phyloP scores from a whole-genome alignment of 2,329 filamentous ascomycete species.

The Fusarium sp. region DNA sequence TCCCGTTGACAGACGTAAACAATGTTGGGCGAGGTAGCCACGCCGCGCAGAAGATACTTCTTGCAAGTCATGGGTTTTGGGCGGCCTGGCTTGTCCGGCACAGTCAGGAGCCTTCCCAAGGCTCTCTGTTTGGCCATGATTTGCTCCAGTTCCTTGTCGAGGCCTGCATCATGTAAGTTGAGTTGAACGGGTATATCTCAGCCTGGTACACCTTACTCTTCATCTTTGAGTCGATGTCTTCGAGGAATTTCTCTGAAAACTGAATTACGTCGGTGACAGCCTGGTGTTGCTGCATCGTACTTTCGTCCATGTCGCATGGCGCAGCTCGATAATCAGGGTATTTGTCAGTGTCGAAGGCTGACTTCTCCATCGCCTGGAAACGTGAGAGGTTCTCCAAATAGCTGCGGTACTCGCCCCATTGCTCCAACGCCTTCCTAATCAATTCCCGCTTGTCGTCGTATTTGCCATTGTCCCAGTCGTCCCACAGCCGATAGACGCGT shows the following conservation, averaged over 20 bases:
- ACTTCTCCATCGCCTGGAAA: constrained; percentile 57
- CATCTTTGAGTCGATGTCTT: constrained; percentile 54
- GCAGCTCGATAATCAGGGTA: constrained; percentile 59
- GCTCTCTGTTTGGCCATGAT: constrained; percentile 56
- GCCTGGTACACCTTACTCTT: constrained; percentile 52
- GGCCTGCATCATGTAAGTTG: constrained; percentile 48
- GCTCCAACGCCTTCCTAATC: constrained; percentile 50
- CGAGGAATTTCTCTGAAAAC: constrained; percentile 53
- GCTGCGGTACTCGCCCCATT: constrained; percentile 52
- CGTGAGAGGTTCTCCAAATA: constrained; percentile 56
- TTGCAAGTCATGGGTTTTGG: constrained; percentile 59
- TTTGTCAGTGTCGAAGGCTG: constrained; percentile 56
- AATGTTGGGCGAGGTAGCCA: constrained; percentile 63
- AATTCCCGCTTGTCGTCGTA: constrained; percentile 50
- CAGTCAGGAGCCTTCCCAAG: constrained; percentile 58
- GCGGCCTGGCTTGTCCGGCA: constrained; percentile 56
- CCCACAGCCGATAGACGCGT: constrained; percentile 48
- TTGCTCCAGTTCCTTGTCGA: constrained; percentile 51
- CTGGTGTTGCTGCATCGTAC: constrained; percentile 49
- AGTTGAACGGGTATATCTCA: too few relatives aligned
- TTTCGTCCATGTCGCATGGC: constrained; percentile 55
- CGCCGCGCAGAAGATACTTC: constrained; percentile 67
- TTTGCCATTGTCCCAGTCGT: constrained; percentile 46
- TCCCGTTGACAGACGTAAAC: constrained; percentile 66
- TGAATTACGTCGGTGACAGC: constrained; percentile 54